These are phyloP conservation scores for Yamadazyma sp. DNA, from an alignment of 805 yeast genomes.

Conservation along the genomic window DNA sequence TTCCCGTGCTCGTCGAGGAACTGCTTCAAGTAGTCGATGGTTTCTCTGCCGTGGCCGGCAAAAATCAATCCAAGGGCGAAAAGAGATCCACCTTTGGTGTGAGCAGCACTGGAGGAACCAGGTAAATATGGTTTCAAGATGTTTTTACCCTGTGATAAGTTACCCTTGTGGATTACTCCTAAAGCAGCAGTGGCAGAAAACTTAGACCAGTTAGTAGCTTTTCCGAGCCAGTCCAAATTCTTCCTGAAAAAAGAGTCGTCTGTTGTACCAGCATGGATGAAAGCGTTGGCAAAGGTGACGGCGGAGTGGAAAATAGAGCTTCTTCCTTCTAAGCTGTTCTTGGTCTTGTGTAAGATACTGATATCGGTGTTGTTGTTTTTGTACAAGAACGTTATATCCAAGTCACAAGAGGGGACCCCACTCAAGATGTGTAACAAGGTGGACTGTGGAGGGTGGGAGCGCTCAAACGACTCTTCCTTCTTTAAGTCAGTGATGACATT, in stretches of 20 bases:
- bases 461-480: slow-evolving; percentile 26
- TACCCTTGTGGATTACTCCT: slow-evolving; percentile 96
- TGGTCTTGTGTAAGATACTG: slow-evolving; percentile 76
- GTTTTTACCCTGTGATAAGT: slow-evolving; percentile 83
- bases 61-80: slow-evolving; percentile 91
- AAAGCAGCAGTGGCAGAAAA: slow-evolving; percentile 97
- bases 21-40: slow-evolving; percentile 71
- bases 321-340: slow-evolving; percentile 81
- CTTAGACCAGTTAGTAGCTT: slow-evolving; percentile 98
- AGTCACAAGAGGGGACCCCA: slow-evolving; percentile 93
- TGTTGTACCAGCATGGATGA: slow-evolving; percentile 94
- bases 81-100: slow-evolving; percentile 93
- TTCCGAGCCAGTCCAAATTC: slow-evolving; percentile 92
- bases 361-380: slow-evolving; percentile 87
- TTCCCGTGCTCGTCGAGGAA: slow-evolving; percentile 67
- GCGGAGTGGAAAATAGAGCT: slow-evolving; percentile 95
- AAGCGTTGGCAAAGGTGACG: slow-evolving; percentile 90
- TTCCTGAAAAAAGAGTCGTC: slow-evolving; percentile 89
- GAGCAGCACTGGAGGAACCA: slow-evolving; percentile 73
- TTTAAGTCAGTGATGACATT: slow-evolving; percentile 46
- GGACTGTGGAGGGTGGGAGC: slow-evolving; percentile 23
- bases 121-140: slow-evolving; percentile 91
- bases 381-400: slow-evolving; percentile 81
- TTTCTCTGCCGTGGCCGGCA: slow-evolving; percentile 94
- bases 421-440: slow-evolving; percentile 70